Conservation (phyloP, 345 rosid genomes). For the Citrus maxima region DNA sequence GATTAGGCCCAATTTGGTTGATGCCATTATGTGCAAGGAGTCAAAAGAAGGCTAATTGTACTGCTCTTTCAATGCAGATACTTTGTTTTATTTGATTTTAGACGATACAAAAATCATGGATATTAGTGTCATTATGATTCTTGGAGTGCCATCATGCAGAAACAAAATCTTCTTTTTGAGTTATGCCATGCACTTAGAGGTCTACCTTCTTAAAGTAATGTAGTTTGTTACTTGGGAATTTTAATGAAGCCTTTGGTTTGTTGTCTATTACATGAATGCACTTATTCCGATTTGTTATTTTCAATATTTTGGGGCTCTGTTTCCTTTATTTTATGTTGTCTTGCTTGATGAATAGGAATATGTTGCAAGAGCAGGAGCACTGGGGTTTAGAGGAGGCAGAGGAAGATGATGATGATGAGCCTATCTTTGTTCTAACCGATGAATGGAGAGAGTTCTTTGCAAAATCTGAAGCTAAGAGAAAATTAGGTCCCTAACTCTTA, state of each 20-base stretch:
- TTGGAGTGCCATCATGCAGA: not conserved
- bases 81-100: no score
- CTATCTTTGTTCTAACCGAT: slow-evolving; percentile 53
- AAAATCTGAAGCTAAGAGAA: slow-evolving; percentile 58
- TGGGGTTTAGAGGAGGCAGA: slow-evolving; percentile 21
- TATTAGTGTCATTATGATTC: not conserved
- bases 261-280: not conserved
- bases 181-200: not conserved
- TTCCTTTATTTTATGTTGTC: not conserved
- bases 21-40: not conserved
- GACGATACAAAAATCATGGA: no score
- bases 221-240: not conserved
- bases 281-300: not conserved
- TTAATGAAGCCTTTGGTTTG: not conserved
- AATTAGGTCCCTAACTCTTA: slow-evolving; percentile 22
- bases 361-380: slow-evolving; percentile 21
- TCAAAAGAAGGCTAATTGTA: not conserved
- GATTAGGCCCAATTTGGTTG: not conserved
- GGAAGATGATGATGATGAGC: slow-evolving; percentile 37
- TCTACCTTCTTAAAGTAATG: not conserved
- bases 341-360: slow-evolving; percentile 18
- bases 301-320: not conserved
- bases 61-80: not conserved
- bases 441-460: slow-evolving; percentile 66
- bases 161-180: not conserved